Conservation (phyloP, 1,284 basidiomycete genomes). For the Somion occarium region DNA sequence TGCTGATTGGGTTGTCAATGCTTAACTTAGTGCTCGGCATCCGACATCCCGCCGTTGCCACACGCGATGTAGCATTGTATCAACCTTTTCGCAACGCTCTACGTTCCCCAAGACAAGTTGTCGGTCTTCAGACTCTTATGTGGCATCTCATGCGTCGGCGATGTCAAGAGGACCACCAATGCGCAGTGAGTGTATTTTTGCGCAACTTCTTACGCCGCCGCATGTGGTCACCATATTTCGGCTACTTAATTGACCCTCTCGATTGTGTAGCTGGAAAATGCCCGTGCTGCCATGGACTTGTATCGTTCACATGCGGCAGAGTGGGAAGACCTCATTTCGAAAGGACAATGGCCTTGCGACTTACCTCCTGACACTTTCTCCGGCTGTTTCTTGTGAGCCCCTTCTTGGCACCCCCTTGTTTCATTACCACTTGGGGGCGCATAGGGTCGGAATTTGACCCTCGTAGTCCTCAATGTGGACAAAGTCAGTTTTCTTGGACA, state of each 20-base stretch:
- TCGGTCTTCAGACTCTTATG: conserved; percentile 71
- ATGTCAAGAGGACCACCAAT: conserved; percentile 63
- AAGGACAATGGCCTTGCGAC: conserved; percentile 67
- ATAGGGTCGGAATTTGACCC: too few relatives aligned
- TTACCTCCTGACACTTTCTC: conserved; percentile 76
- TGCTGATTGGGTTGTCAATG: not conserved
- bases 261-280: conserved; percentile 61
- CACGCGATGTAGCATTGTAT: conserved; percentile 78
- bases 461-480: too few relatives aligned
- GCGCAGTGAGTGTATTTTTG: conserved; percentile 53
- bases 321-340: conserved; percentile 61
- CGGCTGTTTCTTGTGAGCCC: conserved; percentile 59
- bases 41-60: conserved; percentile 71
- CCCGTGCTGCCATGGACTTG: conserved; percentile 69
- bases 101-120: conserved; percentile 54
- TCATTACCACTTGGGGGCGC: too few relatives aligned
- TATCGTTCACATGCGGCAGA: conserved; percentile 63
- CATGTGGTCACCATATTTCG: too few relatives aligned
- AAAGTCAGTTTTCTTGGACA: too few relatives aligned
- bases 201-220: too few relatives aligned
- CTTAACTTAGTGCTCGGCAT: conserved; percentile 63
- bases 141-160: conserved; percentile 77
- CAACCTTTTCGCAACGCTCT: conserved; percentile 72
- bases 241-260: conserved; percentile 2
- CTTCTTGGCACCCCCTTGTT: not conserved